Evolutionary conservation across 2,329 filamentous ascomycete genomes (phyloP).

Genomic region (Sporothrix pseudoabietina): DNA sequence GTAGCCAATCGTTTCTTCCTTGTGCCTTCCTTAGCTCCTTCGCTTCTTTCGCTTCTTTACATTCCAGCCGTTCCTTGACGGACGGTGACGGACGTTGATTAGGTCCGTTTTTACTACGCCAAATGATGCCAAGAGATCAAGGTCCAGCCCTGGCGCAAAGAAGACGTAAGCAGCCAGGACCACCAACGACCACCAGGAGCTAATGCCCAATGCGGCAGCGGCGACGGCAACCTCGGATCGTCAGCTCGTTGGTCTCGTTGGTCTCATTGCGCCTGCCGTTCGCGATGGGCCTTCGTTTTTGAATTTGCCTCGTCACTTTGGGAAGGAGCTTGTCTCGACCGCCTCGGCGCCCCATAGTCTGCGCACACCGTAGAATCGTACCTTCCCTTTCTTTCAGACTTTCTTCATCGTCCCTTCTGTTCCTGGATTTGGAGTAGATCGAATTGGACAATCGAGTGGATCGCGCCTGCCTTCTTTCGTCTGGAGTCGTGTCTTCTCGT

Average conservation of each 20-base stretch:
- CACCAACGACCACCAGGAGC: neutral
- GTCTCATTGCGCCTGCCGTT: neutral
- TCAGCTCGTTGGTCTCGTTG: neutral
- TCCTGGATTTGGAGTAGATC: neutral
- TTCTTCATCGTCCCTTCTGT: neutral
- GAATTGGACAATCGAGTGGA: neutral
- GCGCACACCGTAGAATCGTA: neutral
- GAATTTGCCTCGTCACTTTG: neutral
- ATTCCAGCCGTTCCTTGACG: neutral
- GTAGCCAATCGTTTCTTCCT: neutral
- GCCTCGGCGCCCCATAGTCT: neutral
- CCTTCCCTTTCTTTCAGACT: neutral
- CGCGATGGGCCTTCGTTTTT: neutral
- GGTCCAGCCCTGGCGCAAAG: neutral
- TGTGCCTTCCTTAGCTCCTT: too few relatives aligned
- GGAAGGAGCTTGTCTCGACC: neutral
- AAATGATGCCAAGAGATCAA: neutral
- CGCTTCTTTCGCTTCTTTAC: too few relatives aligned
- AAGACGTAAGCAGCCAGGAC: slow-evolving; percentile 18
- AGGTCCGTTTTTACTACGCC: neutral
- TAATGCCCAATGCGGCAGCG: slow-evolving; percentile 24
- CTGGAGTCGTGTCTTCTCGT: neutral
- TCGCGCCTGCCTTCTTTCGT: neutral
- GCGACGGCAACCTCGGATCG: slow-evolving; percentile 13
- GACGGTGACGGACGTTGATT: neutral